Percentiles rank a stretch among this genome's conserved stretches.
Evolutionary conservation across 1,284 basidiomycete genomes (phyloP).

Genomic region (Ganoderma lingzhi): DNA sequence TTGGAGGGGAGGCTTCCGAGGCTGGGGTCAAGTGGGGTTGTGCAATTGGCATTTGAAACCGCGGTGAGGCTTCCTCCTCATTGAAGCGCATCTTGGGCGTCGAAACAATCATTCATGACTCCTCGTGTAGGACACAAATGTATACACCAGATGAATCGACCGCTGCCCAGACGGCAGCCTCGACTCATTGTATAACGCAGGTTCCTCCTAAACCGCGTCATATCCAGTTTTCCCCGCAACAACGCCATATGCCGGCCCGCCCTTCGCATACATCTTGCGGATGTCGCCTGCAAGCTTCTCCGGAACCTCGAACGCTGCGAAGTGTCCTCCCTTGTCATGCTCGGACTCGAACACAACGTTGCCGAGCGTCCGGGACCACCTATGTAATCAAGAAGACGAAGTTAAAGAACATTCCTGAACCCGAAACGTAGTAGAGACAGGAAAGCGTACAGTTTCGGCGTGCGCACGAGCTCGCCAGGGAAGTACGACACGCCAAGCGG

Average conservation of each 20-base stretch:
- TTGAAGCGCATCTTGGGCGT: too few species aligned
- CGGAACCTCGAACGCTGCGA: slow-evolving; percentile 42
- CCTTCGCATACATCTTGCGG: slow-evolving; percentile 40
- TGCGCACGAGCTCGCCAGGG: slow-evolving; percentile 49
- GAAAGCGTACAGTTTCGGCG: slow-evolving; percentile 49
- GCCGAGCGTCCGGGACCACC: slow-evolving; percentile 34
- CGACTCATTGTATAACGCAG: neutral
- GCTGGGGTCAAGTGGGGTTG: neutral
- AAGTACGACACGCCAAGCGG: slow-evolving; percentile 59
- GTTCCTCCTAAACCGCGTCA: neutral
- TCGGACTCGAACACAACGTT: slow-evolving; percentile 35
- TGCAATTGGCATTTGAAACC: neutral
- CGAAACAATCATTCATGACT: too few species aligned
- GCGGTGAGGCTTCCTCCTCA: too few species aligned
- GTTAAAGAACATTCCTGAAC: neutral
- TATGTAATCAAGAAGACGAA: slow-evolving; percentile 5
- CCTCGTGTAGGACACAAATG: too few species aligned
- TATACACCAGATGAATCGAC: neutral
- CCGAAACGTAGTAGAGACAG: neutral
- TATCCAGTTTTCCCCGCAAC: slow-evolving; percentile 38
- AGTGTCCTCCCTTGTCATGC: slow-evolving; percentile 42
- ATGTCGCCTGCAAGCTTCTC: slow-evolving; percentile 39
- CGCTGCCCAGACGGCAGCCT: neutral
- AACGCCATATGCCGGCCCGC: slow-evolving; percentile 40
- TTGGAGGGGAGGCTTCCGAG: neutral